These are phyloP conservation scores for Debaryomyces prosopidis DNA, from an alignment of 805 yeast species.

Conservation along the genomic window DNA sequence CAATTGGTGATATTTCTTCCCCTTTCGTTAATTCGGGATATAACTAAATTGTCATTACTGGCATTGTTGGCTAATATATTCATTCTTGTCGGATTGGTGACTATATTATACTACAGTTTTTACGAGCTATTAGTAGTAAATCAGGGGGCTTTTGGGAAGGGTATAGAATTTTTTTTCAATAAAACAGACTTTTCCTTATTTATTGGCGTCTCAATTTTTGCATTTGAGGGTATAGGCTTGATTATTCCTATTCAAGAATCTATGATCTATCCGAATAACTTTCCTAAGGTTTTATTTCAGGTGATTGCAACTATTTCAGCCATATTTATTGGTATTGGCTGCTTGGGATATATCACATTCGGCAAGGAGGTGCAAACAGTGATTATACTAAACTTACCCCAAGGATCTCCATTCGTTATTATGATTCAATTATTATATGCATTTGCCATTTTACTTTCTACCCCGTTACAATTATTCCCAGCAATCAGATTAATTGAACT, in stretches of 20 bases:
- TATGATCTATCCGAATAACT: conserved; percentile 72
- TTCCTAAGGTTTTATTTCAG: conserved; percentile 60
- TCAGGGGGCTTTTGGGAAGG: conserved; percentile 47
- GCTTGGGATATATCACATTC: conserved; percentile 69
- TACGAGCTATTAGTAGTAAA: conserved; percentile 40
- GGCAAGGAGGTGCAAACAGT: conserved; percentile 68
- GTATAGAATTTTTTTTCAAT: conserved; percentile 54
- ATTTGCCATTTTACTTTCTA: conserved; percentile 70
- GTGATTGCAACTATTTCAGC: conserved; percentile 65
- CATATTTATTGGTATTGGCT: conserved; percentile 63
- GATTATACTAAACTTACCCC: conserved; percentile 71
- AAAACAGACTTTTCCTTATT: conserved; percentile 63
- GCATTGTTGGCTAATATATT: conserved; percentile 73
- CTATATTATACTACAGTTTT: conserved; percentile 58
- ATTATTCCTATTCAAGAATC: conserved; percentile 82
- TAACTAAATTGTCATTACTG: conserved; percentile 70
- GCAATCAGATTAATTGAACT: conserved; percentile 74
- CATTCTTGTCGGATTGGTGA: conserved; percentile 63
- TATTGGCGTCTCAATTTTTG: conserved; percentile 82
- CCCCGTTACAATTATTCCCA: conserved; percentile 81
- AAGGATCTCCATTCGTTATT: conserved; percentile 58
- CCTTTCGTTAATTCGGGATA: conserved; percentile 70
- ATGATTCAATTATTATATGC: conserved; percentile 72
- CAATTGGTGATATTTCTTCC: conserved; percentile 67
- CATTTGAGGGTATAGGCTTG: conserved; percentile 85